phyloP scores from a whole-genome alignment of 225 moss, liverwort and hornwort genomes.

The Sphagnum contortum region DNA sequence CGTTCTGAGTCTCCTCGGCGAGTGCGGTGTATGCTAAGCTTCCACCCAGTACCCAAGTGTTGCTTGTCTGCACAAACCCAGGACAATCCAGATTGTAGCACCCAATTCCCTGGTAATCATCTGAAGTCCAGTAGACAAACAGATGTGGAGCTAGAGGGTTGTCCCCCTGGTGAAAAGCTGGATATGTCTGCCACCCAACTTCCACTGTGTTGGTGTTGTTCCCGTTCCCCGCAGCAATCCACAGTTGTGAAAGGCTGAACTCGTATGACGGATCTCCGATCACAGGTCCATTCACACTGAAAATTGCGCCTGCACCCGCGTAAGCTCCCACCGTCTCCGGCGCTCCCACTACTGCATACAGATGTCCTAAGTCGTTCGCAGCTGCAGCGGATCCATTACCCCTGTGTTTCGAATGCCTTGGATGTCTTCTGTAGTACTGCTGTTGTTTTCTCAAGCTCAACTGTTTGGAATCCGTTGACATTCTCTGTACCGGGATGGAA shows the following conservation, averaged over 20 bases:
- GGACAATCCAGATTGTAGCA: constrained; percentile 27
- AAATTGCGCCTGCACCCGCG: not conserved
- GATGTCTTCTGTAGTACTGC: not conserved
- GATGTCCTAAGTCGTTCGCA: constrained; percentile 1
- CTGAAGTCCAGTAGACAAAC: constrained; percentile 32
- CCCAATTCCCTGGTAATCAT: constrained; percentile 10
- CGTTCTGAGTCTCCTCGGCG: not conserved
- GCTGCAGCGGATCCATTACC: not conserved
- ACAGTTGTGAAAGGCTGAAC: constrained; percentile 22
- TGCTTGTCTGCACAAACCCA: constrained; percentile 34
- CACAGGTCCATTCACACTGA: constrained; percentile 17
- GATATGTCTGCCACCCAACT: constrained; percentile 27
- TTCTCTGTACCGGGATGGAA: not conserved
- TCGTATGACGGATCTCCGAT: not conserved
- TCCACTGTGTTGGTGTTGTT: constrained; percentile 15
- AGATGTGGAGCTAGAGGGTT: constrained; percentile 10
- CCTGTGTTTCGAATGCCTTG: too few relatives aligned
- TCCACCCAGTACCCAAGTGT: constrained; percentile 18
- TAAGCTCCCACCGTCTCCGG: not conserved
- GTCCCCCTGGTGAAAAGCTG: not conserved
- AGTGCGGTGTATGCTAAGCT: constrained; percentile 9
- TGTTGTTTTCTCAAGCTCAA: not conserved
- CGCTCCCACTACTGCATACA: constrained; percentile 10
- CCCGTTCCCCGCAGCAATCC: constrained; percentile 8
- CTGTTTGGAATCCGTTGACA: not conserved